A percentile compares a stretch with the other conserved stretches of the same genome.
Conservation (phyloP, 2,329 filamentous ascomycete genomes). For the Fusarium pilosicola region DNA sequence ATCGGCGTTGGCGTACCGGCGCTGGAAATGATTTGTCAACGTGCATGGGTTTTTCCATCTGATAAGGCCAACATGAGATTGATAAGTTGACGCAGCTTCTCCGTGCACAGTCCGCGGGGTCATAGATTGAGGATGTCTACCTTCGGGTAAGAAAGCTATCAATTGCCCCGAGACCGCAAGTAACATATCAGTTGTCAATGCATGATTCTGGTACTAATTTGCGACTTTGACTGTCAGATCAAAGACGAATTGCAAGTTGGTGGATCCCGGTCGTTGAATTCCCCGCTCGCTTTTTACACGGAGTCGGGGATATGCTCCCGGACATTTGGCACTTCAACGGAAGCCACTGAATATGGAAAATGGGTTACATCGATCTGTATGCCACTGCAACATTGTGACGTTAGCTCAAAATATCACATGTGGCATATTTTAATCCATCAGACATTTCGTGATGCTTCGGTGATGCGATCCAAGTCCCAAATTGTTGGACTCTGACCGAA, state of each 20-base stretch:
- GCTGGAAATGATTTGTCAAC: not conserved
- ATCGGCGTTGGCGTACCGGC: conserved; percentile 15
- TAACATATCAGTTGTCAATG: not conserved
- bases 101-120: not conserved
- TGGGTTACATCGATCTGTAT: not conserved
- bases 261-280: conserved; percentile 30
- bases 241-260: not conserved
- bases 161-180: not conserved
- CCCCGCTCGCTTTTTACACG: conserved; percentile 29
- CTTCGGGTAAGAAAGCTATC: not conserved
- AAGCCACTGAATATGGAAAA: not conserved
- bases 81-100: conserved; percentile 27
- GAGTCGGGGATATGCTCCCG: conserved; percentile 29
- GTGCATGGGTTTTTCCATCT: conserved; percentile 18
- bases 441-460: not conserved
- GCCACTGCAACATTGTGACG: not conserved
- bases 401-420: not conserved
- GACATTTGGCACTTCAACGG: not conserved
- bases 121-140: not conserved
- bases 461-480: rapidly evolving
- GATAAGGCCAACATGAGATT: conserved; percentile 30
- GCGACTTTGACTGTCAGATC: not conserved
- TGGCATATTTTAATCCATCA: not conserved
- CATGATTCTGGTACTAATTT: not conserved
- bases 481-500: not conserved